phyloP scores from a whole-genome alignment of 2,329 filamentous ascomycete genomes.

The Apiospora koreana region DNA sequence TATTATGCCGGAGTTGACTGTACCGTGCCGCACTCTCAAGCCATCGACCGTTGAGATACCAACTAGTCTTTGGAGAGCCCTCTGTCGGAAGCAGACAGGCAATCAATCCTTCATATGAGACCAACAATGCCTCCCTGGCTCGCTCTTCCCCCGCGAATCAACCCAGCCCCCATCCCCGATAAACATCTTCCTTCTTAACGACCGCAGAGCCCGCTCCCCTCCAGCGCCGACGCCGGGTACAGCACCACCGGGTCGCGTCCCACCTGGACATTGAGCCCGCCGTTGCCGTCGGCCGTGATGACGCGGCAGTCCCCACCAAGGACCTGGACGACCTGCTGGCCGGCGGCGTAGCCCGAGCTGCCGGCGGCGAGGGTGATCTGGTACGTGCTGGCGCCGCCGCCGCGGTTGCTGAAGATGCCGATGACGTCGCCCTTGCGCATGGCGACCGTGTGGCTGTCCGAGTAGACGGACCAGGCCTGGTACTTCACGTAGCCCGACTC shows the following conservation, averaged over 20 bases:
- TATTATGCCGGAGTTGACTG: no score
- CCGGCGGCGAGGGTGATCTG: constrained; percentile 35
- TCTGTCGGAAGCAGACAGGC: no score
- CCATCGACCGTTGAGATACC: no score
- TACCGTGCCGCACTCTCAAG: no score
- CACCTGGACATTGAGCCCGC: background rate
- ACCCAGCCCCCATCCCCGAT: background rate
- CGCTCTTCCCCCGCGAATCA: no score
- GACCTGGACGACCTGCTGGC: constrained; percentile 40
- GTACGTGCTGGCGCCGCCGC: constrained; percentile 32
- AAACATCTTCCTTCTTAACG: background rate
- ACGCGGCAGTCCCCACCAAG: constrained; percentile 40
- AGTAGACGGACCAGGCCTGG: constrained; percentile 39
- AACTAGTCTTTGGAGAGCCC: no score
- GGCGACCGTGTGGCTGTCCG: constrained; percentile 42
- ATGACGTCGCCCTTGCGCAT: constrained; percentile 48
- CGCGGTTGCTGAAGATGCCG: constrained; percentile 41
- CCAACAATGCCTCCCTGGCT: no score
- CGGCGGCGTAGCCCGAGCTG: constrained; percentile 39
- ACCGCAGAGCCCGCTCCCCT: constrained; percentile 19
- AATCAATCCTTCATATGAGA: no score
- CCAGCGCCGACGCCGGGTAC: constrained; percentile 11
- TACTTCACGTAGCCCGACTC: constrained; percentile 40
- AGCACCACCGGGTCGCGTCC: background rate
- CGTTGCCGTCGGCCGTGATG: constrained; percentile 32